phyloP scores from a whole-genome alignment of 1,284 basidiomycete genomes.

The Abortiporus biennis region DNA sequence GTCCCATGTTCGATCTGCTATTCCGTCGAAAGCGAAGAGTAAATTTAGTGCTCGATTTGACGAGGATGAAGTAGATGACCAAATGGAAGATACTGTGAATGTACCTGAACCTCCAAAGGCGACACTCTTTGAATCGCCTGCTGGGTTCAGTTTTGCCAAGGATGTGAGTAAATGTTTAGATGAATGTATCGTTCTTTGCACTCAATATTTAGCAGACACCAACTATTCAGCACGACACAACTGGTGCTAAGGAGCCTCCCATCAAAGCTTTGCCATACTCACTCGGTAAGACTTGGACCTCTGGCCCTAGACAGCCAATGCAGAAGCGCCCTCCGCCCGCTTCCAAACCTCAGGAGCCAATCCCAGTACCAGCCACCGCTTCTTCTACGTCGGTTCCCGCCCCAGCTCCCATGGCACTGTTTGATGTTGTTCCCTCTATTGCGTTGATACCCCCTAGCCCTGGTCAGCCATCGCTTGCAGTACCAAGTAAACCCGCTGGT shows the following conservation, averaged over 20 bases:
- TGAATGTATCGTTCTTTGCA: constrained; percentile 5
- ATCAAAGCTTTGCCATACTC: constrained; percentile 62
- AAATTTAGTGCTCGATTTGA: constrained; percentile 66
- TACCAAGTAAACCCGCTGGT: constrained; percentile 12
- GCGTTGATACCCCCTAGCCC: constrained; percentile 19
- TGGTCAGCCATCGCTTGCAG: constrained; percentile 10
- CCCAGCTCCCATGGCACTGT: constrained; percentile 8
- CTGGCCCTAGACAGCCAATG: not conserved
- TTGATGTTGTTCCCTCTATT: constrained; percentile 18
- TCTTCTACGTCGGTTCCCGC: constrained; percentile 3
- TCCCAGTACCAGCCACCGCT: constrained; percentile 6
- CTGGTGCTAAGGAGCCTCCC: constrained; percentile 56
- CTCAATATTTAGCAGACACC: constrained; percentile 15
- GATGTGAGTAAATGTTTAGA: constrained; percentile 36
- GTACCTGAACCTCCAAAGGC: constrained; percentile 48
- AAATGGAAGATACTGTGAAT: constrained; percentile 31
- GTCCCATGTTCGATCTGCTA: too few species aligned
- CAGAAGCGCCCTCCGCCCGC: constrained; percentile 3
- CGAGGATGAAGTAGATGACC: constrained; percentile 49
- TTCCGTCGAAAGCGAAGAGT: constrained; percentile 28
- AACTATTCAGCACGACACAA: constrained; percentile 21
- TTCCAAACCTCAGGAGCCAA: constrained; percentile 6
- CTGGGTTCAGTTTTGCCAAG: constrained; percentile 61
- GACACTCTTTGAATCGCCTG: constrained; percentile 52
- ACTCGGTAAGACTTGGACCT: constrained; percentile 32